Conservation (phyloP, 495 filamentous ascomycete genomes). For the Lasiosphaeria ovina region DNA sequence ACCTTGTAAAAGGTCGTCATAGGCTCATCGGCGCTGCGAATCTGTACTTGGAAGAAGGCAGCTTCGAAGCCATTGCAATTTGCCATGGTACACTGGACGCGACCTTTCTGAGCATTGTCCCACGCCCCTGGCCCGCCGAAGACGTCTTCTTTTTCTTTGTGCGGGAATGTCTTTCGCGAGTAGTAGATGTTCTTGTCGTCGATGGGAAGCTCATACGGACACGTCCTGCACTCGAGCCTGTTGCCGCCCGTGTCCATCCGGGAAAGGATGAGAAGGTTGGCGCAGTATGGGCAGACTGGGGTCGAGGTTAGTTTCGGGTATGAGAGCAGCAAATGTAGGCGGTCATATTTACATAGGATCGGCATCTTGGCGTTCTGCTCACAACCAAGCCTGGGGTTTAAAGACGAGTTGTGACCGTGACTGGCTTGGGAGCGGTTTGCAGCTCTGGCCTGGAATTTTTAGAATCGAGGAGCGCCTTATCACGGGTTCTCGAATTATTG, state of each 20-base stretch:
- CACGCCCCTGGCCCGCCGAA: slow-evolving; percentile 84
- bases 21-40: slow-evolving; percentile 95
- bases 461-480: too few relatives aligned
- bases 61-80: slow-evolving; percentile 75
- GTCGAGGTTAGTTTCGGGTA: slow-evolving; percentile 9
- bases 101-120: slow-evolving; percentile 80
- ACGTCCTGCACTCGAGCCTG: slow-evolving; percentile 88
- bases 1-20: slow-evolving; percentile 97
- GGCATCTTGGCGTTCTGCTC: slow-evolving; percentile 48
- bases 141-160: slow-evolving; percentile 86
- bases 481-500: too few relatives aligned
- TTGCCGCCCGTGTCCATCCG: slow-evolving; percentile 46
- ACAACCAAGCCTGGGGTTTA: too few relatives aligned
- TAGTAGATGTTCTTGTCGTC: slow-evolving; percentile 65
- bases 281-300: slow-evolving; percentile 87
- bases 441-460: too few relatives aligned
- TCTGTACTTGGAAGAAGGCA: slow-evolving; percentile 95
- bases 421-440: too few relatives aligned
- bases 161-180: slow-evolving; percentile 71
- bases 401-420: too few relatives aligned
- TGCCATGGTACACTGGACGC: slow-evolving; percentile 74
- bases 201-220: slow-evolving; percentile 82
- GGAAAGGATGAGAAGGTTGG: slow-evolving; percentile 76
- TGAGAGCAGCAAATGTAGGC: slow-evolving; percentile 6
- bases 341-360: slow-evolving; percentile 59